Evolutionary conservation across 768 basidiomycete species (phyloP), one percentile per base, ranked within the genome.

Genomic region (Postia placenta): DNA sequence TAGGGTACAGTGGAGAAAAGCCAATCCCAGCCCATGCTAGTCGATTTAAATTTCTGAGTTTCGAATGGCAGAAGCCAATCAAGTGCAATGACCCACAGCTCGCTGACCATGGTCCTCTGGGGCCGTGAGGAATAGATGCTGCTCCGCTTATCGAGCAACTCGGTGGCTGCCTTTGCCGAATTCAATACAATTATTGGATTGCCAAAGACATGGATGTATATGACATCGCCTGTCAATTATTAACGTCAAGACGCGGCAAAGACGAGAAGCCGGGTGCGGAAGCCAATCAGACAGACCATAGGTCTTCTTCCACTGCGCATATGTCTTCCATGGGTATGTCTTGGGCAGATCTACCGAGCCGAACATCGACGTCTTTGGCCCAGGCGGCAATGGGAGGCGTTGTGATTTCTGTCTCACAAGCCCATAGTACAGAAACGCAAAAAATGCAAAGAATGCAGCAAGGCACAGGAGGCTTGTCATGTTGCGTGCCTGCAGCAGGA

Each of bases 281-380:
- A 11, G 44, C 35, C 30, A 27, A 45, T 45, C 14, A 54, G 12
- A 54, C 50, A 36, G 22, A 74, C 75, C 75, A 45, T 75, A 76
- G 15, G 59, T 60, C 22, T 69, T 49, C 47, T 64, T 67, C 76
- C 75, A 76, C 42, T 63, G 51, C 0, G 72, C 72, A 58, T 75
- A 78, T 15, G 68, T 69, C 14, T 65, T 57, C 76, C 76, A 76
- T 11, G 71, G 75, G 52, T 71, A 63, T 3, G 58, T 24, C 7
- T 52, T 59, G 3, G 74, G 74, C 26, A 74, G 48, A 15, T 59
- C 55, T 3, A 61, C 57, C 20, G 55, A 58, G 7, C 68, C 63
- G 42, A 69, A 61, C 69, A 67, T 73, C 11, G 64, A 67, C 11
- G 67, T 28, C 50, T 64, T 65, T 4, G 74, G 74, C 26, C 75